Evolutionary conservation across 2,329 filamentous ascomycete species (phyloP), one percentile per base, ranked within the genome.

Genomic region (Decorospora gaudefroyi): DNA sequence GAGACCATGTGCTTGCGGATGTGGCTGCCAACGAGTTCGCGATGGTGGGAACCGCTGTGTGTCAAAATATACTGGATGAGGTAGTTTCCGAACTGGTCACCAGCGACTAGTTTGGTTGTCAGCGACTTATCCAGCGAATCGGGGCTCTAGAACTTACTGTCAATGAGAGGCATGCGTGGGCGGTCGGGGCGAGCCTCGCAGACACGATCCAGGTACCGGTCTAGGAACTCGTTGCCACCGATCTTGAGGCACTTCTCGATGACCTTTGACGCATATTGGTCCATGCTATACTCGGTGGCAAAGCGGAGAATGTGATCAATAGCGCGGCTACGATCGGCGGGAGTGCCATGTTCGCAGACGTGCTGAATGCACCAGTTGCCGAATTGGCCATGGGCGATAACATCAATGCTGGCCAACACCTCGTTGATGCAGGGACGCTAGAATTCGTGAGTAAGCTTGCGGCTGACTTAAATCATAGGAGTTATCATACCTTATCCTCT

Each of bases 331-430:
- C 92, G 91, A 72, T 99, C 95, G 27, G 86, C 85, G 21, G 91
- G 87, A 44, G 87, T 87, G 36, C 95, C 92, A 67, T 99, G 93
- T 72, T 99, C 93, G 72, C 93, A 99, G 61, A 99, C 90, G 73
- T 99, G 93, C 74, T 99, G 93, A 63, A 99, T 97, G 75, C 93
- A 99, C 93, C 93, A 99, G 70, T 99, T 99, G 42, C 93, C 93
- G 67, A 99, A 99, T 69, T 99, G 93, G 17, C 93, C 93, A 69
- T 96, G 92, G 46, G 93, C 88, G 64, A 99, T 90, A 51, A 96
- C 88, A 72, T 99, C 90, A 61, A 99, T 96, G 68, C 93, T 96
- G 49, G 82, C 83, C 43, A 99, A 82, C 26, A 99, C 93, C 71
- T 99, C 93, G 70, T 96, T 91, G 65, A 99, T 95, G 66, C 93